Evolutionary conservation across 495 filamentous ascomycete species (phyloP), one percentile per base, ranked within the genome.

Genomic region (Penicillium canescens): DNA sequence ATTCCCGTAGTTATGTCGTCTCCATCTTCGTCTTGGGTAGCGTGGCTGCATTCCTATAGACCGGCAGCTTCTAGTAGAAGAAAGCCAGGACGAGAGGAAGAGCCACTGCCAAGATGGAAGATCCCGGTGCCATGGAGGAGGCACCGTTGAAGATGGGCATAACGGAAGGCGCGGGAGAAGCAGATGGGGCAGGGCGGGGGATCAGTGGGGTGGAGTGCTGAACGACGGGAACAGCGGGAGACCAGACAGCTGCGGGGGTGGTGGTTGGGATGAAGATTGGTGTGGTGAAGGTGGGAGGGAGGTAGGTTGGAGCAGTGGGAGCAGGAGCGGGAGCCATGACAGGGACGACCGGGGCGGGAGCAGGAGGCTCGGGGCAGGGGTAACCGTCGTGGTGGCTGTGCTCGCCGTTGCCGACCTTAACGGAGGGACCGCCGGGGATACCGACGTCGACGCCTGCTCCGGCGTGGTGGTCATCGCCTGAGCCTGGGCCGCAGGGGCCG

Each of bases 361-460:
- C 24, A 34, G 42, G 46, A 47, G 52, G 40, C 51, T 71, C 59
- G 12, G 66, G 48, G 47, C 63, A 60, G 0, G 65, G 59, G 13
- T 60, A 42, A 4, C 42, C 61, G 33, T 61, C 43, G 42, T 68
- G 57, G 46, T 46, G 36, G 26, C 59, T 41, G 50, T 69, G 44
- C 51, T 47, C 54, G 23, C 56, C 66, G 7, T 47, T 52, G 13
- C 63, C 65, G 33, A 61, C 46, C 45, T 46, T 52, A 41, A 61
- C 57, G 16, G 28, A 36, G 9, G 71, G 71, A 0, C 71, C 71
- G 11, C 54, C 70, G 3, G 71, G 71, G 38, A 71, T 69, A n/a
- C 63, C 65, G 11, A 64, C 65, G 4, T 44, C 43, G 41, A 56
- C 60, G 14, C 57, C 59, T 23, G 55, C 42, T 12, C 56, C 65